Conservation (phyloP, 1,284 basidiomycete species). For the Ustilago loliicola region DNA sequence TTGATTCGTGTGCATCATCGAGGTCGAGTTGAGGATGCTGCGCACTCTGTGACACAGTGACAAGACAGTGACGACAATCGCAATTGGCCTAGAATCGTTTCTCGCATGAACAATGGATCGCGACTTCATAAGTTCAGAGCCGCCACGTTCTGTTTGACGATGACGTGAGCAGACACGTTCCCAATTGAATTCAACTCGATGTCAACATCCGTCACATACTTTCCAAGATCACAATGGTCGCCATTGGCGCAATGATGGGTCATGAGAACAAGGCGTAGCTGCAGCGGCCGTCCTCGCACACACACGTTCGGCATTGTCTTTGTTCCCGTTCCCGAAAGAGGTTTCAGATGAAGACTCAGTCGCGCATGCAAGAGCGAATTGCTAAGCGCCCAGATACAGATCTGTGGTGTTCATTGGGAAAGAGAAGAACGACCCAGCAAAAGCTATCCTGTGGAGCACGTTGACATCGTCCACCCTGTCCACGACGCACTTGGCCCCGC, state of each 20-base stretch:
- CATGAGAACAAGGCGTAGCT: background rate
- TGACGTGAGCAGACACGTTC: background rate
- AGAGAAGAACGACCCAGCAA: background rate
- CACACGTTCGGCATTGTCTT: background rate
- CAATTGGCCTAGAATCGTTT: background rate
- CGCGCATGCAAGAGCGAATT: background rate
- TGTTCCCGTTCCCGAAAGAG: background rate
- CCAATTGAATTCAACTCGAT: background rate
- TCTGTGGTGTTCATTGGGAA: background rate
- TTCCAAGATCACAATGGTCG: background rate
- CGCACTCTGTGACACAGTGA: background rate
- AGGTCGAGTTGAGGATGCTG: background rate
- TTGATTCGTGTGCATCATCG: background rate
- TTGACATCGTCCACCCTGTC: background rate
- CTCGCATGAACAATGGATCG: background rate
- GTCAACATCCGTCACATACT: background rate
- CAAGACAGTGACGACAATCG: background rate
- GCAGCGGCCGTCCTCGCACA: background rate
- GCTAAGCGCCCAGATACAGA: background rate
- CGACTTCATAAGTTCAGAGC: background rate
- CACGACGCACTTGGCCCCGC: background rate
- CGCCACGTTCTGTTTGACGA: background rate
- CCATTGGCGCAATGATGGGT: background rate
- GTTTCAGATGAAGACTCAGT: background rate
- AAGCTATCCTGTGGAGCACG: background rate